Conservation (phyloP, 768 basidiomycete genomes). For the Suillus weaverae region DNA sequence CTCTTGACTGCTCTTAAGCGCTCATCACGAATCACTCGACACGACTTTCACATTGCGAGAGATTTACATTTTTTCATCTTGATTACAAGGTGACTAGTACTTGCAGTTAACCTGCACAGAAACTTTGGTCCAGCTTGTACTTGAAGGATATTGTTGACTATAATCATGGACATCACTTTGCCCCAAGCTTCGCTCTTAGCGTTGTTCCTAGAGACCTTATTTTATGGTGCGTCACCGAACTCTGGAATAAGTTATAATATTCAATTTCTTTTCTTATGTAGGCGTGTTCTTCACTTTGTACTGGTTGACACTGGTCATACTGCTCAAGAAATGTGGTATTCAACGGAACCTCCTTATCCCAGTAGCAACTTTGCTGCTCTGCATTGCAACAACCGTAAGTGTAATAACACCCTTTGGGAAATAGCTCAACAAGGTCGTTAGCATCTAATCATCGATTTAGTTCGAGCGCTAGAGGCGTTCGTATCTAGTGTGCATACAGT, state of each 20-base stretch:
- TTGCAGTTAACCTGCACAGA: neutral
- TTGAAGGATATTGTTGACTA: neutral
- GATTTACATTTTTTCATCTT: neutral
- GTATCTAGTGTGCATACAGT: neutral
- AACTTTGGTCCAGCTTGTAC: neutral
- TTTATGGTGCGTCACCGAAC: neutral
- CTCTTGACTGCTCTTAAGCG: neutral
- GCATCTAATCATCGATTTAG: neutral
- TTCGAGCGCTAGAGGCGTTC: neutral
- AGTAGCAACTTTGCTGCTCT: neutral
- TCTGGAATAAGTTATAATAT: neutral
- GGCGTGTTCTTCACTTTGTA: neutral
- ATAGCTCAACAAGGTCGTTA: neutral
- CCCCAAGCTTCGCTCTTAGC: neutral
- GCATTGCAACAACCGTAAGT: neutral
- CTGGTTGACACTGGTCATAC: neutral
- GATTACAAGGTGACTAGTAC: neutral
- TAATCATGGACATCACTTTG: neutral
- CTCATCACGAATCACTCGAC: neutral
- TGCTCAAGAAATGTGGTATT: neutral
- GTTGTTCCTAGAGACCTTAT: neutral
- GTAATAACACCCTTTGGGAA: neutral
- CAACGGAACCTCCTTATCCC: neutral
- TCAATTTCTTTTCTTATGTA: neutral
- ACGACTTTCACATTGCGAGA: neutral